These are phyloP conservation scores for Durotheca rogersii DNA, from an alignment of 495 filamentous ascomycete species.

Conservation along the genomic window DNA sequence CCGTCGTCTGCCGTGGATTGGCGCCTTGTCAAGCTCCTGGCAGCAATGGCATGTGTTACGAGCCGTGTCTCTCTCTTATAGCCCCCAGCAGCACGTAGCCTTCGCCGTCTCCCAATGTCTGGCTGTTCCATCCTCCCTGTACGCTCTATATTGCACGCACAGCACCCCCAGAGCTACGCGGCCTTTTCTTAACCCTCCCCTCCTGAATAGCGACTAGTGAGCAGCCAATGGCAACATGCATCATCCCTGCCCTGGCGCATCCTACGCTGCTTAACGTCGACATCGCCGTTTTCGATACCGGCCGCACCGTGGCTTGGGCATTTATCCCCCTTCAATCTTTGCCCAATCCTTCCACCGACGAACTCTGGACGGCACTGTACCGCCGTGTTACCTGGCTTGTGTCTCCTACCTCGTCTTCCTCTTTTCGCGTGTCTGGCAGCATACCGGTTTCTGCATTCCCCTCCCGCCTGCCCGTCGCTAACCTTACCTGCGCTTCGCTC, in stretches of 20 bases:
- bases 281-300: conserved; percentile 10
- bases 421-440: no score
- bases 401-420: no score
- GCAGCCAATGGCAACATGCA: not conserved
- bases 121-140: not conserved
- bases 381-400: no score
- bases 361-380: no score
- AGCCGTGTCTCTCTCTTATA: no score
- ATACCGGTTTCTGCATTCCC: not conserved
- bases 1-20: no score
- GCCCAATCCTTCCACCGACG: conserved; percentile 5
- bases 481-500: not conserved
- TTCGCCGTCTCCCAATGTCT: no score
- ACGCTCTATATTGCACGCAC: not conserved
- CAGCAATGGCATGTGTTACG: no score
- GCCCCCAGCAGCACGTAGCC: no score
- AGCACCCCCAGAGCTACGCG: not conserved
- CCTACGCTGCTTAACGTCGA: conserved; percentile 1
- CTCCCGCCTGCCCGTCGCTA: not conserved
- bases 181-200: not conserved
- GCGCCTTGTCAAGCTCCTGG: no score
- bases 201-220: conserved; percentile 18
- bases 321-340: conserved; percentile 4
- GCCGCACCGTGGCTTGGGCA: conserved; percentile 8
- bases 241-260: conserved; percentile 7